These are phyloP conservation scores for Hydrangea macrophylla DNA, from an alignment of 148 eudicot species.

Conservation along the genomic window DNA sequence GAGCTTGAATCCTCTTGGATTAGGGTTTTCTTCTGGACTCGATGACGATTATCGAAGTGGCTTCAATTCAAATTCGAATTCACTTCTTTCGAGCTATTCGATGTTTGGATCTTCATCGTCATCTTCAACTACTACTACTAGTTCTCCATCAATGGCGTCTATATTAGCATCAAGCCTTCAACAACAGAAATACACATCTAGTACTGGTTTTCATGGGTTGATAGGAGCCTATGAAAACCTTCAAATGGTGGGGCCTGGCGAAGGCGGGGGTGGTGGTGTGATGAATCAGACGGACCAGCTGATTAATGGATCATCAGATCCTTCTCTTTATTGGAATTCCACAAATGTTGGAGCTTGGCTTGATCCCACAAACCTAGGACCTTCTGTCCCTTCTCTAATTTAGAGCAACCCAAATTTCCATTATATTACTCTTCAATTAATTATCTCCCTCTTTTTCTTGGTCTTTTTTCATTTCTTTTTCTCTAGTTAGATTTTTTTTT, in stretches of 20 bases:
- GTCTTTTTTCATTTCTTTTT: not conserved
- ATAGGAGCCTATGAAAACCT: conserved; percentile 40
- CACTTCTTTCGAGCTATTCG: conserved; percentile 31
- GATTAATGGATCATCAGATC: conserved; percentile 39
- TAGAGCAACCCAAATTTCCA: conserved; percentile 14
- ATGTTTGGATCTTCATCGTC: conserved; percentile 28
- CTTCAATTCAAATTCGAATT: conserved; percentile 19
- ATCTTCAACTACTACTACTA: conserved; percentile 6
- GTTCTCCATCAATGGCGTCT: conserved; percentile 40
- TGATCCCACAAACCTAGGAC: conserved; percentile 56
- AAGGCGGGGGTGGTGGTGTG: conserved; percentile 11
- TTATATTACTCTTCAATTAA: conserved; percentile 2
- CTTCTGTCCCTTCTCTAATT: conserved; percentile 71
- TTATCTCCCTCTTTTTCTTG: not conserved
- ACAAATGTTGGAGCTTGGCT: conserved; percentile 51
- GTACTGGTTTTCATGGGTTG: conserved; percentile 30
- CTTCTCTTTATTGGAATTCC: conserved; percentile 46
- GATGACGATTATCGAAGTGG: conserved; percentile 8
- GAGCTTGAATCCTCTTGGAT: conserved; percentile 37
- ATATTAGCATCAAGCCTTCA: conserved; percentile 35
- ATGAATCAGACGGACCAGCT: conserved; percentile 30
- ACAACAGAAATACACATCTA: conserved; percentile 19
- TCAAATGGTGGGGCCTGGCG: conserved; percentile 14
- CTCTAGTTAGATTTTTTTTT: not conserved
- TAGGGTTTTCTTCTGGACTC: conserved; percentile 36